phyloP scores from a whole-genome alignment of 345 rosid genomes.

The Brassica juncea region DNA sequence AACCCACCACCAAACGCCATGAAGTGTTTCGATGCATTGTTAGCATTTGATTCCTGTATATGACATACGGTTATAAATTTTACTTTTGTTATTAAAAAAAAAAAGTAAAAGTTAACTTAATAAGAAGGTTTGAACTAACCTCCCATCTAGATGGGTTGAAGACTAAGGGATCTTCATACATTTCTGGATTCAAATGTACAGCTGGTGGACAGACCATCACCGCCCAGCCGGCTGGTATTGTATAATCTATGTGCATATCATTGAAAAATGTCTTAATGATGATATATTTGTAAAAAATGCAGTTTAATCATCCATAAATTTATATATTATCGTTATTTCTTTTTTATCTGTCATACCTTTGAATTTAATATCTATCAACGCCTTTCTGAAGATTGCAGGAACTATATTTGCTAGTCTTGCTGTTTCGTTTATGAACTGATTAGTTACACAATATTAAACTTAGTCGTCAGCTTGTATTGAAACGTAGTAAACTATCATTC shows the following conservation, averaged over 20 bases:
- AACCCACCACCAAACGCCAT: constrained; percentile 99
- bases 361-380: constrained; percentile 63
- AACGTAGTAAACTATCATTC: neutral
- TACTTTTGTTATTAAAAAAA: neutral
- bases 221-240: constrained; percentile 97
- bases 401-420: constrained; percentile 92
- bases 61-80: neutral
- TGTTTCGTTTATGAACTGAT: constrained; percentile 91
- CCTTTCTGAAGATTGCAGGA: constrained; percentile 92
- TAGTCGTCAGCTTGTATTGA: constrained; percentile 11
- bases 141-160: constrained; percentile 97
- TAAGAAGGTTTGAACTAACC: constrained; percentile 48
- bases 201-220: constrained; percentile 99
- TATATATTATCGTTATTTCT: neutral
- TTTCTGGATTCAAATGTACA: constrained; percentile 78
- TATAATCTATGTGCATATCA: constrained; percentile 55
- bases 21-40: constrained; percentile 71
- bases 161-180: constrained; percentile 72
- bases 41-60: constrained; percentile 57
- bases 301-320: constrained; percentile 7
- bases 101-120: constrained; percentile 17
- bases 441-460: constrained; percentile 25
- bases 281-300: neutral
- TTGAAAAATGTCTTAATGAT: constrained; percentile 31
- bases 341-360: constrained; percentile 52